Conservation (phyloP, 2,329 filamentous ascomycete species). For the Colletotrichum scovillei region DNA sequence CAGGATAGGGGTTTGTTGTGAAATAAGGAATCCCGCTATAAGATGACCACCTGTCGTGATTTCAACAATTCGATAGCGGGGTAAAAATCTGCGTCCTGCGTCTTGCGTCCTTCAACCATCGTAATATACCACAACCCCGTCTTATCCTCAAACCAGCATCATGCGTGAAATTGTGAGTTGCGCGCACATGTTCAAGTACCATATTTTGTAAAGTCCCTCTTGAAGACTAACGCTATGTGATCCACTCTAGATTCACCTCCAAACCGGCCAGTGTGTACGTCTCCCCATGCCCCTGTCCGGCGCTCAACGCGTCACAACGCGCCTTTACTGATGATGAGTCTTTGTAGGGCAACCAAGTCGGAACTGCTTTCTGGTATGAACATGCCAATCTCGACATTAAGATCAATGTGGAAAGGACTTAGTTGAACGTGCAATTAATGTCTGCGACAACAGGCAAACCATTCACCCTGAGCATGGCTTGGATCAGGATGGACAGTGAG, state of each 20-base stretch:
- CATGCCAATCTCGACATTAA: not conserved
- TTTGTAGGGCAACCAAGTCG: constrained; percentile 96
- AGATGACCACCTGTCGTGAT: constrained; percentile 10
- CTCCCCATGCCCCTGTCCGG: constrained; percentile 47
- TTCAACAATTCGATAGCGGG: not conserved
- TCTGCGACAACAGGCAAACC: constrained; percentile 68
- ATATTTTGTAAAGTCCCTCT: constrained; percentile 31
- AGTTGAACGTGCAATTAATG: constrained; percentile 49
- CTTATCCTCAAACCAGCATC: not conserved
- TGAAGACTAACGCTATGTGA: constrained; percentile 56
- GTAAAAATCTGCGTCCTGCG: constrained; percentile 3
- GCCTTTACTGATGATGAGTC: constrained; percentile 31
- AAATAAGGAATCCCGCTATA: constrained; percentile 5
- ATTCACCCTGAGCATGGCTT: constrained; percentile 94
- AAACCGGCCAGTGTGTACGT: constrained; percentile 96
- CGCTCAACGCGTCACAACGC: not conserved
- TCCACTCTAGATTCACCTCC: constrained; percentile 89
- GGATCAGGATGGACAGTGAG: constrained; percentile 94
- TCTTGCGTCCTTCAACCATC: not conserved
- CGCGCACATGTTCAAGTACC: not conserved
- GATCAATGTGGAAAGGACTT: not conserved
- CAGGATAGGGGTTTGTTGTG: constrained; percentile 15
- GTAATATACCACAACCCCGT: not conserved
- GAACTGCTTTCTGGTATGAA: constrained; percentile 96
- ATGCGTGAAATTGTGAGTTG: constrained; percentile 45